These are phyloP conservation scores for Talaromyces stipitatus DNA, from an alignment of 495 filamentous ascomycete genomes.

Conservation along the genomic window DNA sequence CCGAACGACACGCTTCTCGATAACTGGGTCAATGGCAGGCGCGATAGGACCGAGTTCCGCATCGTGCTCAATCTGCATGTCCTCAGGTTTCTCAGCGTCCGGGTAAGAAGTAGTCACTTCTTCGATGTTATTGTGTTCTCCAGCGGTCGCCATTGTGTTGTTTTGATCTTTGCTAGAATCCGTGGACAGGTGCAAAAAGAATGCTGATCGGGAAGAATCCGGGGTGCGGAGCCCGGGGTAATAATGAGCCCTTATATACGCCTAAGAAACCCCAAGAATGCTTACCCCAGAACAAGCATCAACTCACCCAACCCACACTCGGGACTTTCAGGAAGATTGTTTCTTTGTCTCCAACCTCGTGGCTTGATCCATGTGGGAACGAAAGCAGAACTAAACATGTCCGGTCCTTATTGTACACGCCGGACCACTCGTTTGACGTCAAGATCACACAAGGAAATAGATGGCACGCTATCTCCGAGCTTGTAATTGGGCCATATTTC, in stretches of 20 bases:
- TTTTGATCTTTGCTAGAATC: neutral
- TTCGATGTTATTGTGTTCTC: neutral
- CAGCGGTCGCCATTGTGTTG: neutral
- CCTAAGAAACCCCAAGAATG: neutral
- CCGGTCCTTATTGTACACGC: neutral
- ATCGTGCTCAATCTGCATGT: conserved; percentile 1
- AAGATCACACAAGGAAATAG: neutral
- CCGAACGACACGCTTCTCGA: conserved; percentile 49
- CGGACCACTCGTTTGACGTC: neutral
- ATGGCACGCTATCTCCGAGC: neutral
- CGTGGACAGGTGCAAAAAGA: no score
- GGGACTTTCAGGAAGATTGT: neutral
- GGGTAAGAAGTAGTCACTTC: neutral
- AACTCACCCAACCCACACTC: neutral
- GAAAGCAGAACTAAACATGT: neutral
- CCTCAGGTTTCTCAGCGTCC: neutral
- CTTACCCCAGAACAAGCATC: neutral
- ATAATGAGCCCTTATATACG: neutral
- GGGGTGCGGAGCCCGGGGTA: neutral
- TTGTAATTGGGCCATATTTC: neutral
- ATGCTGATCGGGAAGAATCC: neutral
- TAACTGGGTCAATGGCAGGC: conserved; percentile 36
- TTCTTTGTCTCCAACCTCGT: neutral
- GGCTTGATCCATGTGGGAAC: no score
- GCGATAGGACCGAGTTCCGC: neutral